Evolutionary conservation across 2,329 filamentous ascomycete genomes (phyloP).

Genomic region (Beauveria sp.): DNA sequence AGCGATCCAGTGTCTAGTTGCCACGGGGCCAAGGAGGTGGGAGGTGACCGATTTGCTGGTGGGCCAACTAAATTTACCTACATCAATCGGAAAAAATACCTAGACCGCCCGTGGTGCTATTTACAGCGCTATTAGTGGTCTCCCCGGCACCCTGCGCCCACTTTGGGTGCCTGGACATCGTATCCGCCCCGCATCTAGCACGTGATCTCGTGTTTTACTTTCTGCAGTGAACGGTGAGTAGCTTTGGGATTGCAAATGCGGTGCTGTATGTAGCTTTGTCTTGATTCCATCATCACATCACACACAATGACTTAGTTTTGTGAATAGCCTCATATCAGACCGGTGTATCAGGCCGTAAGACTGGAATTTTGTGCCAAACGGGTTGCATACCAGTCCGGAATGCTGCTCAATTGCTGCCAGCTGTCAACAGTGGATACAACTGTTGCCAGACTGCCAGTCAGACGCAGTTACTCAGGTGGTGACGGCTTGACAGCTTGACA

Average conservation of each 20-base stretch:
- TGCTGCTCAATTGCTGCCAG: neutral
- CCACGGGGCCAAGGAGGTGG: neutral
- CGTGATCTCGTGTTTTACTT: constrained; percentile 14
- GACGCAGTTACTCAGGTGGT: too few relatives aligned
- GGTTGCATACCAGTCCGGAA: neutral
- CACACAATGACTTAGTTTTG: too few relatives aligned
- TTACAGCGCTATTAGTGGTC: neutral
- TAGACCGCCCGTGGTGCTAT: neutral
- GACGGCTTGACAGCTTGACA: too few relatives aligned
- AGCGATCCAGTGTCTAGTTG: neutral
- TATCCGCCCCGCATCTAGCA: constrained; percentile 1
- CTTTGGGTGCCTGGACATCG: neutral
- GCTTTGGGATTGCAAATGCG: too few relatives aligned
- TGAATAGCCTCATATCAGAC: too few relatives aligned
- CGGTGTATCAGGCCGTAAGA: neutral
- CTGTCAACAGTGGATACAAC: neutral
- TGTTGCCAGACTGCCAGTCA: too few relatives aligned
- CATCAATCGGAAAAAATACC: neutral
- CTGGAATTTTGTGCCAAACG: neutral
- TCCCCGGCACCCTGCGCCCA: neutral
- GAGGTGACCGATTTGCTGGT: neutral
- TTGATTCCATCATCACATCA: neutral
- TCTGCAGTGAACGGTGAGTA: neutral
- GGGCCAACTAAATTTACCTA: neutral
- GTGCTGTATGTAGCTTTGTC: neutral